phyloP scores from a whole-genome alignment of 73 alveolate species.

The Tetrahymena thermophila region DNA sequence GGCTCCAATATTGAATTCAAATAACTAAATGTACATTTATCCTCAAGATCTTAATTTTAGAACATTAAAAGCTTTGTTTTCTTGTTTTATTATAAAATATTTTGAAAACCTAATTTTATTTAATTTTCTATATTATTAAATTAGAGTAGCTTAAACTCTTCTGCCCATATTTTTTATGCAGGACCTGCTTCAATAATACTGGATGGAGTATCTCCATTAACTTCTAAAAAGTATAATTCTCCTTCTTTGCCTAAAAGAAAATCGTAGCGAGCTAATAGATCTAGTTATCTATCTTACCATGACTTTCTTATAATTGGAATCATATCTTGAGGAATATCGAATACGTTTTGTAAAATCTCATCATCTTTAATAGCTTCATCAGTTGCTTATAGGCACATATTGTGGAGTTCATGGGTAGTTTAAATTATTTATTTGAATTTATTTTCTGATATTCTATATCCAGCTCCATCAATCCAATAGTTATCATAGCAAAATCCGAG shows the following conservation, averaged over 20 bases:
- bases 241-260: background rate
- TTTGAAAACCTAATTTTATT: background rate
- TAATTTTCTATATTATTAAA: background rate
- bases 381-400: background rate
- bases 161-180: background rate
- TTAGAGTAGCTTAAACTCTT: background rate
- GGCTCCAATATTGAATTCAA: background rate
- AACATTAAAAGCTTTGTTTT: background rate
- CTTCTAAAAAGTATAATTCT: background rate
- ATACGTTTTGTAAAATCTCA: background rate
- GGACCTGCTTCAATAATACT: background rate
- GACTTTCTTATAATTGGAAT: background rate
- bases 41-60: background rate
- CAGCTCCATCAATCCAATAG: background rate
- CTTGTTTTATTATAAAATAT: background rate
- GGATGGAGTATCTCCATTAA: background rate
- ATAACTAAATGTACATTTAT: background rate
- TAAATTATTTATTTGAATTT: background rate
- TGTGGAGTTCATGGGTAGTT: background rate
- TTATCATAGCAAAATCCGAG: background rate
- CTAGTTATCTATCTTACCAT: background rate
- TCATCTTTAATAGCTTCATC: background rate
- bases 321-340: background rate
- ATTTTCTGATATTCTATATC: background rate
- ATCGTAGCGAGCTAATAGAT: background rate